Evolutionary conservation across 2,329 filamentous ascomycete genomes (phyloP), one percentile per base, ranked within the genome.

Genomic region (Cordyceps fumosorosea): DNA sequence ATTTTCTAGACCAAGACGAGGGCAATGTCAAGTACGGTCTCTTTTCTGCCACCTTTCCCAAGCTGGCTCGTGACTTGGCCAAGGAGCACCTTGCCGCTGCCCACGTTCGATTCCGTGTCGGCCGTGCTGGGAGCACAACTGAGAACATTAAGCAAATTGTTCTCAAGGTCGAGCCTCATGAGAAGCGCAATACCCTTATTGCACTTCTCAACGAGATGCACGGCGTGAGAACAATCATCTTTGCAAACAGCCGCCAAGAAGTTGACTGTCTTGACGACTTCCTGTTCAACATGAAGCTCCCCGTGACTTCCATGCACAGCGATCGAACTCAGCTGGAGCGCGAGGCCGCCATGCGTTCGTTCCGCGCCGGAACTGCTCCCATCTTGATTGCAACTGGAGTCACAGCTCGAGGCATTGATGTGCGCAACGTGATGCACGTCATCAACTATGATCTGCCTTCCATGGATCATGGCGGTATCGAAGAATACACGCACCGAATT

Each of bases 31-130:
- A 81, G 62, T 88, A 86, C 73, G 81, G 96, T 75, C 89, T 99
- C 78, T 98, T 98, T 74, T 96, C 92, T 0, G 95, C 95, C 0
- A 98, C 95, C 0, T 98, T 99, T 75, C 91, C 93, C 47, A 92
- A 89, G 77, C 79, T 78, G 0, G 86, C 90, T 65, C 90, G 92
- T 34, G 81, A 88, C 26, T 77, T 98, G 16, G 93, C 93, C 12
- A 86, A 85, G 63, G 81, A 89, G 32, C 90, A 93, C 70, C 84
- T 99, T 62, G 80, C 88, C 0, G 79, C 84, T 12, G 85, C 90
- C 48, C 87, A 91, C 69, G 81, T 96, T 56, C 90, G 89, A 24
- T 87, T 99, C 73, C 89, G 87, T 50, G 89, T 98, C 65, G 95
- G 95, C 34, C 90, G 93, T 69, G 86, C 91, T 29, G 95, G 95